A percentile compares a stretch with the other conserved stretches of the same genome.
Conservation (phyloP, 164 flowering plant species). For the Vitis rupestris region DNA sequence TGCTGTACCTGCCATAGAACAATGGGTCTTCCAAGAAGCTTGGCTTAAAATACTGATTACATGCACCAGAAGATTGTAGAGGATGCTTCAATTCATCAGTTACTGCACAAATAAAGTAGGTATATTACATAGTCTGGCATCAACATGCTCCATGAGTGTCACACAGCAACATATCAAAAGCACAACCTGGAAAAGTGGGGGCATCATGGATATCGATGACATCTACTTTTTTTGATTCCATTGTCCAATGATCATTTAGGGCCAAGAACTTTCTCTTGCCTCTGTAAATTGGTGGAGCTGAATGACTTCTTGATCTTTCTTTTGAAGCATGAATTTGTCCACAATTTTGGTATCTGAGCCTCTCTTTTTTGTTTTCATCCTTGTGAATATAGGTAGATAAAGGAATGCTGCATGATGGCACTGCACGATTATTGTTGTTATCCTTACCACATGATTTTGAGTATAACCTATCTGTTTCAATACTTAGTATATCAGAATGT, state of each 20-base stretch:
- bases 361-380: slow-evolving; percentile 7
- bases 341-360: slow-evolving; percentile 11
- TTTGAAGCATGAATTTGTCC: slow-evolving; percentile 10
- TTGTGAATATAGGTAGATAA: slow-evolving; percentile 7
- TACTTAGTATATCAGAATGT: slow-evolving; percentile 13
- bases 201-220: slow-evolving; percentile 2
- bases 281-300: slow-evolving; percentile 86
- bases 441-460: slow-evolving; percentile 9
- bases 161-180: background rate
- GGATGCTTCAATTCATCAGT: slow-evolving; percentile 18
- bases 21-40: slow-evolving; percentile 16
- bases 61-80: slow-evolving; percentile 18
- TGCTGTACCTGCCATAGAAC: slow-evolving; percentile 23
- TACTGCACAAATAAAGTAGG: slow-evolving; percentile 29
- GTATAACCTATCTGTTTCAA: slow-evolving; percentile 28
- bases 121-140: slow-evolving; percentile 10
- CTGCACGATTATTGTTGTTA: slow-evolving; percentile 4
- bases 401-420: slow-evolving; percentile 6
- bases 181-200: slow-evolving; percentile 31
- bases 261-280: slow-evolving; percentile 48
- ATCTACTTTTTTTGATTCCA: slow-evolving; percentile 14
- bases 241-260: slow-evolving; percentile 15
- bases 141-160: background rate
- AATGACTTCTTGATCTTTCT: slow-evolving; percentile 58
- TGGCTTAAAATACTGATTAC: slow-evolving; percentile 13